phyloP scores from a whole-genome alignment of 148 eudicot species.

The Gaultheria prostrata region DNA sequence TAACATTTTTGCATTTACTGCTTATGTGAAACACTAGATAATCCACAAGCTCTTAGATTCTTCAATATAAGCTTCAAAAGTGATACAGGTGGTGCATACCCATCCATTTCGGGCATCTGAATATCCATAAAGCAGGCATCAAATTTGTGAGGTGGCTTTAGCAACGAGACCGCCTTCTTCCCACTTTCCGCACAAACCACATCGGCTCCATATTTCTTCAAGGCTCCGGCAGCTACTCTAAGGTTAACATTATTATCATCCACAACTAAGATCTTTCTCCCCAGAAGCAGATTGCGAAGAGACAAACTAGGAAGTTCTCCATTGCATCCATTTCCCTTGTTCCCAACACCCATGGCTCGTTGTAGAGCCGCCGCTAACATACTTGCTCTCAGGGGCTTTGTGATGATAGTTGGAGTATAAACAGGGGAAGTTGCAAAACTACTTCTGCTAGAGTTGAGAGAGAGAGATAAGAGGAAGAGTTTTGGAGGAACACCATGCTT shows the following conservation, averaged over 20 bases:
- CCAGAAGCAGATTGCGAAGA: slow-evolving; percentile 60
- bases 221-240: slow-evolving; percentile 83
- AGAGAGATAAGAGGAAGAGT: slow-evolving; percentile 57
- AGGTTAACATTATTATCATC: slow-evolving; percentile 87
- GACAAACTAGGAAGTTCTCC: slow-evolving; percentile 47
- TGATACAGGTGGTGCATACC: slow-evolving; percentile 44
- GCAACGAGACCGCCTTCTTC: slow-evolving; percentile 55
- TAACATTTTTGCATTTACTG: neutral
- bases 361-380: slow-evolving; percentile 85
- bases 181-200: slow-evolving; percentile 86
- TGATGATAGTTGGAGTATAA: slow-evolving; percentile 52
- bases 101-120: slow-evolving; percentile 99
- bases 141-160: slow-evolving; percentile 70
- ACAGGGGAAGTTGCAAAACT: slow-evolving; percentile 24
- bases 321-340: slow-evolving; percentile 44
- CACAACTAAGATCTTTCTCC: slow-evolving; percentile 81
- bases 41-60: neutral
- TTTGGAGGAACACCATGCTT: slow-evolving; percentile 42
- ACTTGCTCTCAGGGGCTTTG: slow-evolving; percentile 82
- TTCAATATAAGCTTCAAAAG: slow-evolving; percentile 1
- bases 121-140: slow-evolving; percentile 99
- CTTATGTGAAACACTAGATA: neutral
- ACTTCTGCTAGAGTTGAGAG: slow-evolving; percentile 29
- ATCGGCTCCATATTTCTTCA: slow-evolving; percentile 92
- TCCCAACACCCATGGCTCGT: slow-evolving; percentile 74